These are phyloP conservation scores for Mimosa pudica DNA, from an alignment of 306 rosid species.

Conservation along the genomic window DNA sequence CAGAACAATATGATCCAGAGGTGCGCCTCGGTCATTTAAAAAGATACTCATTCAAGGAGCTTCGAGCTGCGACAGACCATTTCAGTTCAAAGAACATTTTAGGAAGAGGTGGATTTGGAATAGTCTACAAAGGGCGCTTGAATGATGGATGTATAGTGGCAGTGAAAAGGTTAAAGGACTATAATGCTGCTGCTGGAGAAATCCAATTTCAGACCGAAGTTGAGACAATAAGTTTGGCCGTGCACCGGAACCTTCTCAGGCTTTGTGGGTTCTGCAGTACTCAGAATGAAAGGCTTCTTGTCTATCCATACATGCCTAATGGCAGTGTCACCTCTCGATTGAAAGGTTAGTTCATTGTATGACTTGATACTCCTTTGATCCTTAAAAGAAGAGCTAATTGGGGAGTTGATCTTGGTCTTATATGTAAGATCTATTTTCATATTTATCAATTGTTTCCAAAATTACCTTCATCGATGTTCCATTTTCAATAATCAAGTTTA, in stretches of 20 bases:
- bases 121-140: conserved; percentile 86
- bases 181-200: conserved; percentile 91
- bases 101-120: conserved; percentile 98
- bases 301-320: conserved; percentile 94
- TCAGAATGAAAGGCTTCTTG: conserved; percentile 89
- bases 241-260: conserved; percentile 90
- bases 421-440: too few relatives aligned
- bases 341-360: conserved; percentile 65
- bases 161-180: conserved; percentile 92
- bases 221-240: conserved; percentile 95
- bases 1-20: conserved; percentile 98
- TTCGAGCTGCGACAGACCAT: conserved; percentile 92
- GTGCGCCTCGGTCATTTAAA: conserved; percentile 92
- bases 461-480: too few relatives aligned
- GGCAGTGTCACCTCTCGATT: conserved; percentile 96
- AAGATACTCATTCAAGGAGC: conserved; percentile 92
- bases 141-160: conserved; percentile 88
- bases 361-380: not conserved
- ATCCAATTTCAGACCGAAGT: conserved; percentile 99
- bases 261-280: conserved; percentile 94
- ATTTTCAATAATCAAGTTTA: too few relatives aligned
- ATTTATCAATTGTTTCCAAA: too few relatives aligned
- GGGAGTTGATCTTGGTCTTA: too few relatives aligned
- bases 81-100: conserved; percentile 90
- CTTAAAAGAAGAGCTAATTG: too few relatives aligned